Evolutionary conservation across 352 stramenopile species (phyloP), one percentile per base, ranked within the genome.

Genomic region (Pythium pyrilobum): DNA sequence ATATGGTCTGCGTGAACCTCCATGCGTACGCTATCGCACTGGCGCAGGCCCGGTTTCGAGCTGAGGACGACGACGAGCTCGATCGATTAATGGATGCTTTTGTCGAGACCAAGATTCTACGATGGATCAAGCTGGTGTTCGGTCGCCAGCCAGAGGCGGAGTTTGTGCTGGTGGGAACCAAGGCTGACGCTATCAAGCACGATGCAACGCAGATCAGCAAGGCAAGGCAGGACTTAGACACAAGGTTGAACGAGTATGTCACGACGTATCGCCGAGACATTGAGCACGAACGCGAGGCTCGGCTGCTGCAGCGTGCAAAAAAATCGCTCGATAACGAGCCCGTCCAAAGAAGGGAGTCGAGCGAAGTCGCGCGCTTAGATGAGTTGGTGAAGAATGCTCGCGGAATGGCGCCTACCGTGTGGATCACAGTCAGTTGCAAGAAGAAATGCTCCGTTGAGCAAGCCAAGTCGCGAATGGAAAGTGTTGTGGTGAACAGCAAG

Each of bases 1-100:
- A 38, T 27, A 21, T 58, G 7, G 31, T 64, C 6, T 58, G 25
- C 23, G 25, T 64, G 7, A 41, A 64, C 46, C n/a, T 64, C 42
- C 1, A 41, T 7, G 20, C 33, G 33, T 57, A 38, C 48, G 24
- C 41, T 13, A 24, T 33, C 1, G 38, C 34, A 16, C 18, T 55
- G 16, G 25, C 16, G 9, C 42, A 60, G 27, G 24, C 42, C 1
- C 18, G 31, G n/a, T 39, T 52, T 16, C 31, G 25, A 20, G 33
- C 27, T 1, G 37, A 54, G 9, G 21, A 50, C 18, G 40, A 51
- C 16, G 31, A 20, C 18, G 29, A 50, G 18, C 23, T 29, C 20
- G 25, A 24, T 12, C 12, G 15, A n/a, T 21, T 40, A 4, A 31
- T 56, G 24, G 36, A 53, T 11, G 47, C 40, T 20, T 64, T 53